A percentile compares a stretch with the other conserved stretches of the same genome.
Conservation (phyloP, 2,329 filamentous ascomycete species). For the Colletotrichum magnum region DNA sequence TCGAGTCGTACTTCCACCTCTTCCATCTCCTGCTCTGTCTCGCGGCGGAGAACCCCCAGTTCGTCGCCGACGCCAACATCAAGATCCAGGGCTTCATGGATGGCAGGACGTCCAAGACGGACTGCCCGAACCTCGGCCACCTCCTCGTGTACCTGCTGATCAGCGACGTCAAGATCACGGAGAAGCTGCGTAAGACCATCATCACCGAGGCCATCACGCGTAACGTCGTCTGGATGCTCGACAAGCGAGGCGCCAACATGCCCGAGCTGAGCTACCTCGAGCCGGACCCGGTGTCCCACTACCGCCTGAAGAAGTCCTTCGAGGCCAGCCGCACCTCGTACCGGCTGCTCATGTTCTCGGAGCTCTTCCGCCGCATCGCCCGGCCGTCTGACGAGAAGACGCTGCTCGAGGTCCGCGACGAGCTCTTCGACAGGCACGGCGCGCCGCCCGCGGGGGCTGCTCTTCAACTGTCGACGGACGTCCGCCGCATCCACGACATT, state of each 20-base stretch:
- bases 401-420: constrained; percentile 57
- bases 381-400: constrained; percentile 52
- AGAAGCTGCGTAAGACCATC: constrained; percentile 55
- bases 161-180: constrained; percentile 57
- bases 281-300: constrained; percentile 54
- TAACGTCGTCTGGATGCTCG: constrained; percentile 67
- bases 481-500: constrained; percentile 59
- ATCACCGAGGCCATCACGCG: constrained; percentile 64
- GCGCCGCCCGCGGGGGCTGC: constrained; percentile 59
- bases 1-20: constrained; percentile 66
- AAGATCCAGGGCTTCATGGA: constrained; percentile 54
- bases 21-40: constrained; percentile 66
- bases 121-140: constrained; percentile 63
- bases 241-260: constrained; percentile 51
- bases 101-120: constrained; percentile 56
- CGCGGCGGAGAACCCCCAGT: constrained; percentile 52
- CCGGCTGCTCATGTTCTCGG: constrained; percentile 66
- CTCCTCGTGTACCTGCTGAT: constrained; percentile 63
- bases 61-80: constrained; percentile 57
- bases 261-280: constrained; percentile 64
- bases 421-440: constrained; percentile 62
- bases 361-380: constrained; percentile 62
- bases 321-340: constrained; percentile 62
- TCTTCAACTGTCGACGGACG: constrained; percentile 55
- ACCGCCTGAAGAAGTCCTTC: constrained; percentile 63